Base-by-base conservation (phyloP, 2,329 filamentous ascomycete species). In the Alternaria metachromatica region DNA sequence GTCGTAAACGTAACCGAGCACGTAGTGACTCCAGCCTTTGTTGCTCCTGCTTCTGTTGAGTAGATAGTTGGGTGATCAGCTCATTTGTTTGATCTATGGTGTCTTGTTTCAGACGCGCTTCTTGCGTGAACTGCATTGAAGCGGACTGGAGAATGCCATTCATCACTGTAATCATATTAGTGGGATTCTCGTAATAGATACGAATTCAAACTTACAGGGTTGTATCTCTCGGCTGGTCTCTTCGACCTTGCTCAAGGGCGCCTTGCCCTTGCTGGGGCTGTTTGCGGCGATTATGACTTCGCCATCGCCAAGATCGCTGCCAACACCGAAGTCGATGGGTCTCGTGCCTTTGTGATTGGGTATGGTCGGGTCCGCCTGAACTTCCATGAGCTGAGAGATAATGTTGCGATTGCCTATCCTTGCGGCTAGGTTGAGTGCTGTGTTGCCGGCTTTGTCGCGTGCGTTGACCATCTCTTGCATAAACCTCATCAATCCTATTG, bases 381-480 rank as follows among this genome's bases (percentile, higher is more conserved):
- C 94, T 80, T 99, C 96, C 11, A 98, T 85, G 30, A 99, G 85
- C 77, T 99, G 96, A n/a, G 94, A 95, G 62, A 98, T 97, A 72
- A 99, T 97, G 73, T 93, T 96, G 59, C 92, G 87, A 77, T 97
- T 98, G 21, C 94, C 93, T 70, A 97, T 97, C 65, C 96, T 87
- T 2, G 96, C 94, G 2, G 95, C 96, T 66, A 98, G 90, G 71
- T 97, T 97, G 20, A 99, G 84, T 0, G 96, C 96, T 0, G 96
- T 99, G 76, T 99, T 97, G 1, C 96, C 96, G 33, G 92, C 92
- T 73, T 94, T 94, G 80, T 99, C 96, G 73, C 95, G 92, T 0
- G 94, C 91, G 73, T 99, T 98, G 64, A 99, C 95, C 79, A 99
- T 96, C 76, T 98, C 94, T 53, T 92, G 93, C 88, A 99, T 96